A percentile compares a stretch with the other conserved stretches of the same genome.
Conservation (phyloP, 768 basidiomycete genomes). For the Nevesoporus exiguus region DNA sequence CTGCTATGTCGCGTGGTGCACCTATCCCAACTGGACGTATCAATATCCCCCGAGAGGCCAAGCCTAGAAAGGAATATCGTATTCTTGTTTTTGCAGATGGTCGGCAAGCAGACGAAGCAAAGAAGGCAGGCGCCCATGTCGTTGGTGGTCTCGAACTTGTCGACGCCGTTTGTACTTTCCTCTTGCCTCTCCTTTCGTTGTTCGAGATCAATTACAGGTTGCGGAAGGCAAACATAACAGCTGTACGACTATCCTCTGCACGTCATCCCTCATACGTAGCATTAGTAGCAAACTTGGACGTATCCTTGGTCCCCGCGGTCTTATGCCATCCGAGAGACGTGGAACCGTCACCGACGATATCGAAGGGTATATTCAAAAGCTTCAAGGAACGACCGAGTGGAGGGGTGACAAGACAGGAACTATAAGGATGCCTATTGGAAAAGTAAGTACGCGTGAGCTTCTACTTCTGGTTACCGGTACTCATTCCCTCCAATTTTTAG, state of each 20-base stretch:
- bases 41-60: conserved; percentile 78
- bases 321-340: conserved; percentile 93
- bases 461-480: not conserved
- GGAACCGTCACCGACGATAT: conserved; percentile 94
- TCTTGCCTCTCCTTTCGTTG: not conserved
- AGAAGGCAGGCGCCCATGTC: conserved; percentile 81
- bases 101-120: conserved; percentile 75
- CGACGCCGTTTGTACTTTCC: conserved; percentile 61
- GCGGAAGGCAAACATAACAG: conserved; percentile 70
- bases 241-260: conserved; percentile 76
- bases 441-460: conserved; percentile 42
- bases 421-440: conserved; percentile 78
- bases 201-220: conserved; percentile 44
- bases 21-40: conserved; percentile 89
- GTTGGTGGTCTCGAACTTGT: conserved; percentile 90
- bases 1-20: conserved; percentile 71
- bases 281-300: conserved; percentile 81
- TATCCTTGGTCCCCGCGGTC: conserved; percentile 80
- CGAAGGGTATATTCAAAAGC: conserved; percentile 70
- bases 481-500: conserved; percentile 36
- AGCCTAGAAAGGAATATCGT: conserved; percentile 62
- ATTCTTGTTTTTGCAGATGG: conserved; percentile 96
- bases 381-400: conserved; percentile 88
- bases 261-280: conserved; percentile 69
- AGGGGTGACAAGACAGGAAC: conserved; percentile 85